phyloP scores from a whole-genome alignment of 2,329 filamentous ascomycete genomes.

The Penicillium italicum region DNA sequence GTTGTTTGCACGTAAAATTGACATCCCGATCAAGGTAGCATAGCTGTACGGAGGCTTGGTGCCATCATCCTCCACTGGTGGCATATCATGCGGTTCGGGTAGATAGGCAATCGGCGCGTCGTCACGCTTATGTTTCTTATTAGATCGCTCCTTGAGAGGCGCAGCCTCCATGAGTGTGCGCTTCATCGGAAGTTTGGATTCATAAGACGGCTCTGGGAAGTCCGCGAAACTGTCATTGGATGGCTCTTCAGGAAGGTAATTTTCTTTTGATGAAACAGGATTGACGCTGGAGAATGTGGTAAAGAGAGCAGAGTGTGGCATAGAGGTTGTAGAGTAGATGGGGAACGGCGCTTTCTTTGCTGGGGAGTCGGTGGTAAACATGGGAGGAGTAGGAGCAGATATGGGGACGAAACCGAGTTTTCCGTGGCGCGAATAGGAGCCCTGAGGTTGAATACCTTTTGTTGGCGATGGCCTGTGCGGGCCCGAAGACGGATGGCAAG shows the following conservation, averaged over 20 bases:
- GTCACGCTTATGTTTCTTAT: constrained; percentile 66
- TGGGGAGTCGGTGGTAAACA: constrained; percentile 49
- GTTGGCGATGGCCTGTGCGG: constrained; percentile 62
- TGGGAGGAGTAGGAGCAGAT: constrained; percentile 42
- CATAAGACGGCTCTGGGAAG: constrained; percentile 47
- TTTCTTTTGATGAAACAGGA: constrained; percentile 50
- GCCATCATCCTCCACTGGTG: constrained; percentile 77
- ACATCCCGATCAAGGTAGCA: constrained; percentile 92
- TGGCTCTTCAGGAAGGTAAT: constrained; percentile 37
- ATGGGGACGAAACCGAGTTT: constrained; percentile 62
- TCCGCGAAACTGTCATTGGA: constrained; percentile 47
- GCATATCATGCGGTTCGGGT: constrained; percentile 75
- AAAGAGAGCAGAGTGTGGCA: constrained; percentile 48
- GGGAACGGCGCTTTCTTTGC: constrained; percentile 43
- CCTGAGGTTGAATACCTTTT: constrained; percentile 57
- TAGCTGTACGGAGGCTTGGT: constrained; percentile 89
- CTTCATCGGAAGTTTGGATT: constrained; percentile 47
- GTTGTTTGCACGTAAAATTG: constrained; percentile 80
- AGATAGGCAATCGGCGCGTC: constrained; percentile 51
- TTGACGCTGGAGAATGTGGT: constrained; percentile 48
- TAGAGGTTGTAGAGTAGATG: constrained; percentile 32
- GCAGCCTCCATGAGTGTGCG: constrained; percentile 69
- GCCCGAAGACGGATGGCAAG: constrained; percentile 57
- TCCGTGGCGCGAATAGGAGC: constrained; percentile 56
- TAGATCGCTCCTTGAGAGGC: constrained; percentile 64